Evolutionary conservation across 805 yeast species (phyloP).

Genomic region (Saccharomycopsis malanga): DNA sequence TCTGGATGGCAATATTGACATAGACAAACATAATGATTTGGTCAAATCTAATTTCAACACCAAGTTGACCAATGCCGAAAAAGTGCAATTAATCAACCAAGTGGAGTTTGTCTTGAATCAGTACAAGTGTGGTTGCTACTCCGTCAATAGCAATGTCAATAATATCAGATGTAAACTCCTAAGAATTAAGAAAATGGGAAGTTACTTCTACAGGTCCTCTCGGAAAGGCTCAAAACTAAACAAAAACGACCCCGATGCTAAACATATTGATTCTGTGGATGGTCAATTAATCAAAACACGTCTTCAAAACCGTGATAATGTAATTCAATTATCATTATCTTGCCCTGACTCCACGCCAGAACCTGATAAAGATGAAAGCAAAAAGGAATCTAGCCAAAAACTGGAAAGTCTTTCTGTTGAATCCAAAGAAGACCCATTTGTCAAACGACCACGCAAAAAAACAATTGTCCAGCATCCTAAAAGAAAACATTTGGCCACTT

Average conservation of each 20-base stretch:
- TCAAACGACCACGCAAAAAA: neutral
- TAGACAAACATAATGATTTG: constrained; percentile 15
- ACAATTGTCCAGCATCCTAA: constrained; percentile 1
- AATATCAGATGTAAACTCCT: constrained; percentile 47
- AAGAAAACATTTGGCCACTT: too few relatives aligned
- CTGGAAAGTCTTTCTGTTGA: neutral
- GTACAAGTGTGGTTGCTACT: constrained; percentile 54
- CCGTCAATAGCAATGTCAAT: constrained; percentile 30
- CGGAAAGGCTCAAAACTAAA: constrained; percentile 37
- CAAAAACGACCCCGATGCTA: constrained; percentile 30
- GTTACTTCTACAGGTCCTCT: constrained; percentile 52
- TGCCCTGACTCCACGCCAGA: too few relatives aligned
- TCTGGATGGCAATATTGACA: constrained; percentile 32
- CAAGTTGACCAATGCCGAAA: constrained; percentile 41
- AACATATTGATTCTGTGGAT: constrained; percentile 27
- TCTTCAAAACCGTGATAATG: constrained; percentile 10
- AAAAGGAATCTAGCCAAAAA: neutral
- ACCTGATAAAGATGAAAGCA: neutral
- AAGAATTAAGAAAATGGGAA: constrained; percentile 55
- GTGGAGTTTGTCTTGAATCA: constrained; percentile 55
- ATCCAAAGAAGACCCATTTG: neutral
- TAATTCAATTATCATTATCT: too few relatives aligned
- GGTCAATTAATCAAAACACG: constrained; percentile 2
- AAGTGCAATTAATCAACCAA: constrained; percentile 49
- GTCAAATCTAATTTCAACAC: constrained; percentile 41